Evolutionary conservation across 352 stramenopile genomes (phyloP).

Genomic region (Phytophthora melonis): DNA sequence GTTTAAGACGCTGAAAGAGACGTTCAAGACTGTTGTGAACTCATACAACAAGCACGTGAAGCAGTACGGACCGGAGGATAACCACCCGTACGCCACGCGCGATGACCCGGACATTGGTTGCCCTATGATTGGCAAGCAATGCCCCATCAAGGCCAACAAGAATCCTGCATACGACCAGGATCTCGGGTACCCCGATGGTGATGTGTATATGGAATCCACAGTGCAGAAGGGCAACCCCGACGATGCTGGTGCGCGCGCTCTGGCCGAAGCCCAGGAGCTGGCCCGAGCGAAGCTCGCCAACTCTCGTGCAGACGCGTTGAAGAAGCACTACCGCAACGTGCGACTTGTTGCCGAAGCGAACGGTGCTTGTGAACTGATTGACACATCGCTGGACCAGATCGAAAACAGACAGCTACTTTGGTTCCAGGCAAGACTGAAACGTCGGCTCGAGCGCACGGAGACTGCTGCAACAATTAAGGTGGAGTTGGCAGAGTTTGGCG

Average conservation of each 20-base stretch:
- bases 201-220: slow-evolving; percentile 80
- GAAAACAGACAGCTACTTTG: slow-evolving; percentile 75
- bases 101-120: slow-evolving; percentile 86
- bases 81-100: slow-evolving; percentile 89
- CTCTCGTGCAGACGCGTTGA: slow-evolving; percentile 76
- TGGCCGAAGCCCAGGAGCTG: slow-evolving; percentile 76
- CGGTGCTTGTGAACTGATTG: slow-evolving; percentile 78
- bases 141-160: slow-evolving; percentile 89
- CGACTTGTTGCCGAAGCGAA: slow-evolving; percentile 85
- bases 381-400: slow-evolving; percentile 79
- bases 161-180: slow-evolving; percentile 79
- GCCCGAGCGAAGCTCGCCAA: slow-evolving; percentile 74
- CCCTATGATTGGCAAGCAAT: slow-evolving; percentile 92
- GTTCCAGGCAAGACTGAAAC: slow-evolving; percentile 83
- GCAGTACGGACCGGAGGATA: slow-evolving; percentile 91
- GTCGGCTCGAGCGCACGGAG: slow-evolving; percentile 74
- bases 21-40: slow-evolving; percentile 93
- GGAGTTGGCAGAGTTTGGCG: slow-evolving; percentile 83
- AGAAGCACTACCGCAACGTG: slow-evolving; percentile 91
- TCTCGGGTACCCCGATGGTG: slow-evolving; percentile 82
- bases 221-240: slow-evolving; percentile 78
- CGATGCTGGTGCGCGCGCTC: slow-evolving; percentile 70
- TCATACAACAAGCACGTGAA: slow-evolving; percentile 92
- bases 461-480: slow-evolving; percentile 89
- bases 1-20: slow-evolving; percentile 94